Conservation (phyloP, 164 flowering plant genomes). For the Piper betle region DNA sequence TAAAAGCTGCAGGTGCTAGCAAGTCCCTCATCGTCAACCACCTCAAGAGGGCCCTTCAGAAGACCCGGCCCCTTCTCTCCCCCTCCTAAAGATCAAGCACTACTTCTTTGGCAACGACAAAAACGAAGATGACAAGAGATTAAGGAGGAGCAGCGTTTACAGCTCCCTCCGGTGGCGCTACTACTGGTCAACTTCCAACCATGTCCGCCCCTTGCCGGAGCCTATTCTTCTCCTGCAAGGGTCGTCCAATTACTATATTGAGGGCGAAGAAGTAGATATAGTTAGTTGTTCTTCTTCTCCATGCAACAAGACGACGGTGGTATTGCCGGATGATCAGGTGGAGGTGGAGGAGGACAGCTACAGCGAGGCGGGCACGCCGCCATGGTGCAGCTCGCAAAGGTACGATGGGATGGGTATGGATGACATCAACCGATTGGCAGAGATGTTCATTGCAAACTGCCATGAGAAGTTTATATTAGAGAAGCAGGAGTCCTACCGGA, state of each 20-base stretch:
- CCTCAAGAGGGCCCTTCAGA: conserved; percentile 31
- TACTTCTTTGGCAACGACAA: conserved; percentile 10
- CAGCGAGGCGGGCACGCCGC: background rate
- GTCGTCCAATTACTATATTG: too few relatives aligned
- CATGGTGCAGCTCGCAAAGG: background rate
- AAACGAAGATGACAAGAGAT: conserved; percentile 7
- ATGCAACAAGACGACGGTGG: too few relatives aligned
- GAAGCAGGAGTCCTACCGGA: conserved; percentile 87
- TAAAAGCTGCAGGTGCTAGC: conserved; percentile 39
- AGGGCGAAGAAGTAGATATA: too few relatives aligned
- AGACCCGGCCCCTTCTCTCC: conserved; percentile 39
- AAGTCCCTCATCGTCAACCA: conserved; percentile 47
- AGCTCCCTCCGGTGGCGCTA: conserved; percentile 65
- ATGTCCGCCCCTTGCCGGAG: conserved; percentile 26
- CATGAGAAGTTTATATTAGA: conserved; percentile 92
- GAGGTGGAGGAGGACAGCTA: background rate
- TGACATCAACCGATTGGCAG: conserved; percentile 78
- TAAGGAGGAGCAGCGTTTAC: conserved; percentile 23
- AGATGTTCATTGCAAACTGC: conserved; percentile 68
- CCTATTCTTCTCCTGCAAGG: too few relatives aligned
- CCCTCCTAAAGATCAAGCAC: conserved; percentile 29
- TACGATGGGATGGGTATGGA: conserved; percentile 7
- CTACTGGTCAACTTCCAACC: conserved; percentile 76
- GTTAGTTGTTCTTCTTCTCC: too few relatives aligned
- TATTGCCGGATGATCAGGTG: too few relatives aligned